Percentiles rank a stretch among this genome's conserved stretches.
These are phyloP conservation scores for Sarcocystis neurona DNA, from an alignment of 169 alveolate species.

Conservation along the genomic window DNA sequence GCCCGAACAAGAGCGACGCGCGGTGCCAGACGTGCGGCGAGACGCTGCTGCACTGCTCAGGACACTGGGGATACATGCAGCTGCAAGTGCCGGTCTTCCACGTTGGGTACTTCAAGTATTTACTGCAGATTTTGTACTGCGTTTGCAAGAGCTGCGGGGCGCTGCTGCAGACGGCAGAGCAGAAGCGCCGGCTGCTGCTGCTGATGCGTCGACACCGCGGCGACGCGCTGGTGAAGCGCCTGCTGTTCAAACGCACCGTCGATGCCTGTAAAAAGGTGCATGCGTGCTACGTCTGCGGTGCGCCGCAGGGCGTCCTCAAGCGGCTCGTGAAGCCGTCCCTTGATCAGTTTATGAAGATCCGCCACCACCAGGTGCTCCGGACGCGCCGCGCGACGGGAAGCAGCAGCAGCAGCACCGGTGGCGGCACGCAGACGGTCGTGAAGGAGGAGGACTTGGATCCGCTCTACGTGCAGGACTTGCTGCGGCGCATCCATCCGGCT, in stretches of 20 bases:
- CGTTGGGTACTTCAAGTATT: slow-evolving; percentile 95
- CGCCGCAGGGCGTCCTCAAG: slow-evolving; percentile 84
- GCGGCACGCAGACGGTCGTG: slow-evolving; percentile 74
- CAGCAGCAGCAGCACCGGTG: too few relatives aligned
- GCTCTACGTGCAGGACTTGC: slow-evolving; percentile 83
- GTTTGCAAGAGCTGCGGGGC: slow-evolving; percentile 93
- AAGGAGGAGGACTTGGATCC: slow-evolving; percentile 79
- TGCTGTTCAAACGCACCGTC: slow-evolving; percentile 79
- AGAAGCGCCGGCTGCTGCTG: slow-evolving; percentile 75
- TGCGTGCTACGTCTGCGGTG: slow-evolving; percentile 82
- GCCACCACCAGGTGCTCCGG: slow-evolving; percentile 81
- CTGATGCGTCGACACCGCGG: slow-evolving; percentile 69
- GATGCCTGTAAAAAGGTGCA: slow-evolving; percentile 82
- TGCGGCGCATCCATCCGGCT: slow-evolving; percentile 87
- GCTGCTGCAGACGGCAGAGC: slow-evolving; percentile 81
- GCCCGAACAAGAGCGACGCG: slow-evolving; percentile 25
- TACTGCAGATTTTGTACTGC: slow-evolving; percentile 85
- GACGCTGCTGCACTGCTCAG: slow-evolving; percentile 38
- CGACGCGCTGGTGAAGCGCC: slow-evolving; percentile 72
- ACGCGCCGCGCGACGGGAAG: too few relatives aligned
- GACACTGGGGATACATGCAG: slow-evolving; percentile 78
- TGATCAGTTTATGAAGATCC: slow-evolving; percentile 87
- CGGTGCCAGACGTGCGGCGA: slow-evolving; percentile 55
- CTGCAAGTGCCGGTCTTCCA: slow-evolving; percentile 97
- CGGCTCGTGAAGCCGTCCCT: slow-evolving; percentile 81